These are phyloP conservation scores for Cryptococcus jaspeensis DNA, from an alignment of 1,284 basidiomycete species.

Conservation along the genomic window DNA sequence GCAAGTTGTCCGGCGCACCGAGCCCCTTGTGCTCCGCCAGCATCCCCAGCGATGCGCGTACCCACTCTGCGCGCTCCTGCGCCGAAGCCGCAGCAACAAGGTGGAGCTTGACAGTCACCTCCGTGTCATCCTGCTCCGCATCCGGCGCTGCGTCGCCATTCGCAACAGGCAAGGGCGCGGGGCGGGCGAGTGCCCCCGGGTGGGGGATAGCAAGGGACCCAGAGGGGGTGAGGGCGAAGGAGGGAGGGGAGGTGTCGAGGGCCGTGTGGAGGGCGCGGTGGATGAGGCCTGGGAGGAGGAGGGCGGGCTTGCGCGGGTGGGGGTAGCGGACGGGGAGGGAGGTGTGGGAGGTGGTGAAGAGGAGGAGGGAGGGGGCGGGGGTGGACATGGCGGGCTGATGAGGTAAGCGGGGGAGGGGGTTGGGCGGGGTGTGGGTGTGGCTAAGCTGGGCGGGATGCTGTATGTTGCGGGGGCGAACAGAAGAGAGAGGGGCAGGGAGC, in stretches of 20 bases:
- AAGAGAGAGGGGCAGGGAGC: too few species aligned
- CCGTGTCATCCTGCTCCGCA: slow-evolving; percentile 23
- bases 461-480: too few species aligned
- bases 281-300: slow-evolving; percentile 43
- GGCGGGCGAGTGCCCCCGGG: slow-evolving; percentile 4
- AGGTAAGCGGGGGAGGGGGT: too few species aligned
- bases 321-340: slow-evolving; percentile 44
- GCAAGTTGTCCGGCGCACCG: slow-evolving; percentile 32
- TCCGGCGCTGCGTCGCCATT: not conserved
- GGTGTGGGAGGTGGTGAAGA: slow-evolving; percentile 47
- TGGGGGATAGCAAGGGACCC: slow-evolving; percentile 2
- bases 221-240: not conserved
- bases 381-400: slow-evolving; percentile 1
- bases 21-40: slow-evolving; percentile 33
- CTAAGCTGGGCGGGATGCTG: too few species aligned
- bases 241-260: slow-evolving; percentile 34
- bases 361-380: slow-evolving; percentile 19
- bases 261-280: slow-evolving; percentile 48
- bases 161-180: not conserved
- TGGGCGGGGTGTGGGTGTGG: too few species aligned
- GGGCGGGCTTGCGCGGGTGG: slow-evolving; percentile 32
- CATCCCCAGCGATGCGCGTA: slow-evolving; percentile 26
- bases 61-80: slow-evolving; percentile 8
- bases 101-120: slow-evolving; percentile 49
- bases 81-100: slow-evolving; percentile 18